phyloP scores from a whole-genome alignment of 495 filamentous ascomycete species.

The Hypomontagnella submonticulosa region DNA sequence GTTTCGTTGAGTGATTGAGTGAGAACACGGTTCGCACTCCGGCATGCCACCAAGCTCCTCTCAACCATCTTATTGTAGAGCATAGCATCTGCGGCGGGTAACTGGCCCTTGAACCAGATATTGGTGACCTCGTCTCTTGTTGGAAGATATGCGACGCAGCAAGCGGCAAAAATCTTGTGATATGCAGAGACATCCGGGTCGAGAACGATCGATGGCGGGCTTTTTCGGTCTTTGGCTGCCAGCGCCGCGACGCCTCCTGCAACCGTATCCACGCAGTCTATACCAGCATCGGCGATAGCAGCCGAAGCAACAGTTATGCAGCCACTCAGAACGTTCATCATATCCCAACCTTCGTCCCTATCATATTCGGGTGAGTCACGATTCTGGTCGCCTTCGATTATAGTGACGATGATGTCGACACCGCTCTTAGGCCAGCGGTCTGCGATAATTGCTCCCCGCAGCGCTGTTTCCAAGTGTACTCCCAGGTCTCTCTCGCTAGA shows the following conservation, averaged over 20 bases:
- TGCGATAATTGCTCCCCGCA: constrained; percentile 88
- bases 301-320: constrained; percentile 95
- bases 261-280: constrained; percentile 93
- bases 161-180: constrained; percentile 77
- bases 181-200: constrained; percentile 89
- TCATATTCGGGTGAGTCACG: constrained; percentile 55
- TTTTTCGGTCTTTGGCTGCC: constrained; percentile 57
- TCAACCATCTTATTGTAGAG: constrained; percentile 56
- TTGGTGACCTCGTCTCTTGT: constrained; percentile 91
- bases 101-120: constrained; percentile 86
- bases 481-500: constrained; percentile 87
- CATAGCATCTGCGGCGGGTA: constrained; percentile 53
- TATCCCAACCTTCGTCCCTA: constrained; percentile 73
- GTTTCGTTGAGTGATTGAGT: constrained; percentile 53
- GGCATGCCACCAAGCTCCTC: constrained; percentile 56
- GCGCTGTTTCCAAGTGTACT: constrained; percentile 88
- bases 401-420: constrained; percentile 88
- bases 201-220: constrained; percentile 68
- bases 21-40: constrained; percentile 56
- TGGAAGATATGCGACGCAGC: constrained; percentile 91
- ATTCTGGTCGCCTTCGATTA: constrained; percentile 85
- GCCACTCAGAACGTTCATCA: constrained; percentile 88
- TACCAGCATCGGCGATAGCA: constrained; percentile 94
- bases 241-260: constrained; percentile 89
- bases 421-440: constrained; percentile 97